These are phyloP conservation scores for Mucor circinelloides DNA, from an alignment of 371 early-diverging fungal genomes.

Conservation along the genomic window DNA sequence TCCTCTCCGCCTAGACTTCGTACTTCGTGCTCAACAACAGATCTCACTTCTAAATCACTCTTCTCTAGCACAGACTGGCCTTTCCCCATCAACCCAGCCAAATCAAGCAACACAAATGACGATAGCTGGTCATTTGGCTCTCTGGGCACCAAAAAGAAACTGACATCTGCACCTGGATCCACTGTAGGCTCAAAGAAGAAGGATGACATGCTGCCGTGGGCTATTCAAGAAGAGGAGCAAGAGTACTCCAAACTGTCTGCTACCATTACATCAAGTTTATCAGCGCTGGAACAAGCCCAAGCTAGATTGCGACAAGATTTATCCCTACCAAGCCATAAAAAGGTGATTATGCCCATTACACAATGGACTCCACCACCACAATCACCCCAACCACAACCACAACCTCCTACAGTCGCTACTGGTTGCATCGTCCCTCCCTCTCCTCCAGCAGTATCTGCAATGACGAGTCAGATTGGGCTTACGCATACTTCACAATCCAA, in stretches of 20 bases:
- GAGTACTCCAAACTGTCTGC: neutral
- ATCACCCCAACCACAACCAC: neutral
- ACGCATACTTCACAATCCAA: neutral
- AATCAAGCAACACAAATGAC: neutral
- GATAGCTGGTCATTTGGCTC: conserved; percentile 38
- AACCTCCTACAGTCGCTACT: neutral
- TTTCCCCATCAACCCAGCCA: conserved; percentile 18
- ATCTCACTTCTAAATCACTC: conserved; percentile 16
- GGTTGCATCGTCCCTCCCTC: neutral
- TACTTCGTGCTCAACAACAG: conserved; percentile 23
- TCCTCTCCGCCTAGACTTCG: conserved; percentile 13
- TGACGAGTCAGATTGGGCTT: neutral
- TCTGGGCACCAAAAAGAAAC: conserved; percentile 22
- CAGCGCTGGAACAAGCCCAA: conserved; percentile 43
- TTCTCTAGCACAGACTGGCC: conserved; percentile 35
- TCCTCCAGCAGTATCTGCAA: neutral
- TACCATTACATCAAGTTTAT: conserved; percentile 21
- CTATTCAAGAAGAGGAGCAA: conserved; percentile 20
- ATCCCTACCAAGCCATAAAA: neutral
- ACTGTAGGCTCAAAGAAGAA: conserved; percentile 16
- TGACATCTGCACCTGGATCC: conserved; percentile 4
- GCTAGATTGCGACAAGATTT: conserved; percentile 32
- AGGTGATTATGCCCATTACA: neutral
- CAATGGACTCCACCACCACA: neutral
- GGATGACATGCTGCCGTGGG: conserved; percentile 20